Percentiles rank a stretch among this genome's conserved stretches.
Evolutionary conservation across 2,329 filamentous ascomycete genomes (phyloP).

Genomic region (Didymosphaeria variabile): DNA sequence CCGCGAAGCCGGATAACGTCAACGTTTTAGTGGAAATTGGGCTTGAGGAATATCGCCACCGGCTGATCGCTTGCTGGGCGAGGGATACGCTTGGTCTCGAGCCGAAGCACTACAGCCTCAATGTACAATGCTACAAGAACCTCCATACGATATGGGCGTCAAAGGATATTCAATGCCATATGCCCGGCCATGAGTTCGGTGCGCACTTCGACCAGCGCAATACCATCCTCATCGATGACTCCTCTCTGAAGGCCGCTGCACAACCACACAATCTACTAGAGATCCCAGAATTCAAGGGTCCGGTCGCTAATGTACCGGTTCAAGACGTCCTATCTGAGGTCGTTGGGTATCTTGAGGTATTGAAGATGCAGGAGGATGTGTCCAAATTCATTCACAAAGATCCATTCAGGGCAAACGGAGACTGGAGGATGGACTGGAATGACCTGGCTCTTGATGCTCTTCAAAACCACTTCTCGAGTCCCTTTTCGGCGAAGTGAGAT

Average conservation of each 20-base stretch:
- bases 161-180: conserved; percentile 53
- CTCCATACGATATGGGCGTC: conserved; percentile 75
- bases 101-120: conserved; percentile 68
- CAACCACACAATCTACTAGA: conserved; percentile 86
- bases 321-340: conserved; percentile 60
- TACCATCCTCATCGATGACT: conserved; percentile 91
- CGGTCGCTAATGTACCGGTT: conserved; percentile 49
- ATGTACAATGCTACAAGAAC: conserved; percentile 90
- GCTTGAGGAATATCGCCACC: conserved; percentile 63
- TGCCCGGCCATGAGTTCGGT: conserved; percentile 49
- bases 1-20: conserved; percentile 79
- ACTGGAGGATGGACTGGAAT: conserved; percentile 41
- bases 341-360: conserved; percentile 61
- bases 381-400: conserved; percentile 65
- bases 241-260: conserved; percentile 76
- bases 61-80: conserved; percentile 77
- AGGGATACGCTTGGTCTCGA: conserved; percentile 79
- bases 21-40: conserved; percentile 71
- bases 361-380: conserved; percentile 65
- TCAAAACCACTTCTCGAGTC: background rate
- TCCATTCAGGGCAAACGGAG: conserved; percentile 39
- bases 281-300: conserved; percentile 77
- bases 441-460: background rate
- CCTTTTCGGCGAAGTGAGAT: background rate
- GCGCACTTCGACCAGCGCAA: conserved; percentile 79